Conservation (phyloP, 306 rosid genomes). For the Clitoria ternatea region DNA sequence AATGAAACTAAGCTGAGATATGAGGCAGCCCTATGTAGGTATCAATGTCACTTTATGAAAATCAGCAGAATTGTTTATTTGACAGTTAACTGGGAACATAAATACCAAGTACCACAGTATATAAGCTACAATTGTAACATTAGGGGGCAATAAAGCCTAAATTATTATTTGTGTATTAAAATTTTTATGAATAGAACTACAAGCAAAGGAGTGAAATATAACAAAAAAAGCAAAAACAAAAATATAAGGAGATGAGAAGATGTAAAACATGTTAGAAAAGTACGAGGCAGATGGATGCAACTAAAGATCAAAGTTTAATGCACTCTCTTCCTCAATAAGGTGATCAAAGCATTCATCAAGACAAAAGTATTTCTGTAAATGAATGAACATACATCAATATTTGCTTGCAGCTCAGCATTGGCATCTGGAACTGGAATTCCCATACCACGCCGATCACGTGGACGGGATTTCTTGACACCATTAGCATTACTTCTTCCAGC, state of each 20-base stretch:
- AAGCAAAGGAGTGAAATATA: too few relatives aligned
- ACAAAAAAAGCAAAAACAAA: too few relatives aligned
- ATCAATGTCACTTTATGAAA: not conserved
- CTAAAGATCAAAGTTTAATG: not conserved
- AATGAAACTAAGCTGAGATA: not conserved
- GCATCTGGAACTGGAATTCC: slow-evolving; percentile 86
- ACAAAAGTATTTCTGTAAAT: not conserved
- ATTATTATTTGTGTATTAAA: not conserved
- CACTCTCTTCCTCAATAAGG: not conserved
- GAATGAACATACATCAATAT: slow-evolving; percentile 73
- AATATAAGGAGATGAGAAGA: not conserved
- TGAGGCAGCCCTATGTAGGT: not conserved
- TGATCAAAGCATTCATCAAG: not conserved
- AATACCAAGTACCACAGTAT: not conserved
- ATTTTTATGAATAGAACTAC: not conserved
- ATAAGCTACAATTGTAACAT: not conserved
- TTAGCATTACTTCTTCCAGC: slow-evolving; percentile 72
- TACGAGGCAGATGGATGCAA: not conserved
- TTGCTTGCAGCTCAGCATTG: slow-evolving; percentile 91
- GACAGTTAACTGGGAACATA: not conserved
- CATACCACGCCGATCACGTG: slow-evolving; percentile 70
- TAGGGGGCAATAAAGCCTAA: too few relatives aligned
- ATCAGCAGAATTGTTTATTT: not conserved
- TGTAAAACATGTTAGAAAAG: not conserved
- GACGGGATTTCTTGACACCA: slow-evolving; percentile 81